phyloP scores from a whole-genome alignment of 495 filamentous ascomycete genomes.

The Penicillium fimorum region DNA sequence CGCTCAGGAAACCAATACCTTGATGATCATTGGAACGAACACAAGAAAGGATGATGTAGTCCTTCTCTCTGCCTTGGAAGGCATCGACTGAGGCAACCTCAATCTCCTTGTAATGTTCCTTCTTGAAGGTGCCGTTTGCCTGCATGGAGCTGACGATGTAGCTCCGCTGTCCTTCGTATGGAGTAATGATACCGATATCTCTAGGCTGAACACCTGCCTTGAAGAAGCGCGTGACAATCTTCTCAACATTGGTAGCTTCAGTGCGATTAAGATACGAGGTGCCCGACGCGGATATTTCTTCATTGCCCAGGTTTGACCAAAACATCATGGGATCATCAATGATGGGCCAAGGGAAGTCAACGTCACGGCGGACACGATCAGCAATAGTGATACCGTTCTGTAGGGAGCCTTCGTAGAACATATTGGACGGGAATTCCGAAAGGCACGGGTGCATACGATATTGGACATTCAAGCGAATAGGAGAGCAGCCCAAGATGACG shows the following conservation, averaged over 20 bases:
- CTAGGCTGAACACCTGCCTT: conserved; percentile 92
- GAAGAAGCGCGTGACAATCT: conserved; percentile 98
- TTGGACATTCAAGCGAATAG: conserved; percentile 93
- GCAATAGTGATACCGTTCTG: conserved; percentile 95
- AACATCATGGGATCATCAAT: conserved; percentile 98
- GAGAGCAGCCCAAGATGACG: conserved; percentile 86
- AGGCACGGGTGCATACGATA: conserved; percentile 99
- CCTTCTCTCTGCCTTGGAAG: conserved; percentile 98
- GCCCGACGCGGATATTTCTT: conserved; percentile 96
- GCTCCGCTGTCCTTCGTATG: conserved; percentile 97
- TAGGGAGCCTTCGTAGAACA: conserved; percentile 98
- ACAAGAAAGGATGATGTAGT: conserved; percentile 97
- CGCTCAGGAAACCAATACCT: conserved; percentile 97
- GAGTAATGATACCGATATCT: conserved; percentile 97
- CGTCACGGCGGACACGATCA: conserved; percentile 84
- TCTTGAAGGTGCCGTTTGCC: conserved; percentile 93
- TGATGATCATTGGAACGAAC: conserved; percentile 99
- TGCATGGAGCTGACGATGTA: conserved; percentile 99
- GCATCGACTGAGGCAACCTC: conserved; percentile 98
- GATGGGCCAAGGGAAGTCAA: conserved; percentile 98
- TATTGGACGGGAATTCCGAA: conserved; percentile 97
- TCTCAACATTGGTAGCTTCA: conserved; percentile 95
- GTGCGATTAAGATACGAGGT: conserved; percentile 98
- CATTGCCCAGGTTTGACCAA: conserved; percentile 96
- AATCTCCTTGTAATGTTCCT: conserved; percentile 98